Conservation (phyloP, 192 early-diverging fungal genomes). For the Geosiphon pyriformis region DNA sequence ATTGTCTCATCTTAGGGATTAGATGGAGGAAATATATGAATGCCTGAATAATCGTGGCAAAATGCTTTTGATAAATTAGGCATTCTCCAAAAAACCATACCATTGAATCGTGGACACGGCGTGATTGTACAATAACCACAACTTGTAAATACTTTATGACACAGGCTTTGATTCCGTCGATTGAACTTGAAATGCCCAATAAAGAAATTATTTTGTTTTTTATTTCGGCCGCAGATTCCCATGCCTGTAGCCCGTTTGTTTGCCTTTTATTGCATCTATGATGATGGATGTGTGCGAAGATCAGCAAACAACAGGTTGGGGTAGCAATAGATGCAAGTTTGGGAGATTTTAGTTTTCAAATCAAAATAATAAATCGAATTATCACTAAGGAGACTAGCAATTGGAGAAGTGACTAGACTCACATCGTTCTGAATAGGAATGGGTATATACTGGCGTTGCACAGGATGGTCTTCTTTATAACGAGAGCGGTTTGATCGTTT, state of each 20-base stretch:
- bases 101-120: slow-evolving; percentile 20
- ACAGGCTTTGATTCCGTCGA: slow-evolving; percentile 30
- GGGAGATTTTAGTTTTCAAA: slow-evolving; percentile 5
- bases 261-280: slow-evolving; percentile 33
- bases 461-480: slow-evolving; percentile 18
- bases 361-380: too few species aligned
- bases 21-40: background rate
- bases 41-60: background rate
- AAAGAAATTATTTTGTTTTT: slow-evolving; percentile 23
- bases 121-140: slow-evolving; percentile 30
- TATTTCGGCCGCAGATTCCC: slow-evolving; percentile 23
- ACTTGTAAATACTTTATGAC: slow-evolving; percentile 35
- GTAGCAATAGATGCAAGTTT: background rate
- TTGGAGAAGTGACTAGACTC: background rate
- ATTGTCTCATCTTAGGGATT: slow-evolving; percentile 11
- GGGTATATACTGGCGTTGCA: slow-evolving; percentile 13
- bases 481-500: background rate
- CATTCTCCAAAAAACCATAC: slow-evolving; percentile 19
- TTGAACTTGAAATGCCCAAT: slow-evolving; percentile 23
- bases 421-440: slow-evolving; percentile 20
- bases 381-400: background rate
- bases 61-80: too few species aligned
- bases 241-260: slow-evolving; percentile 28
- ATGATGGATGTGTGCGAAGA: too few species aligned
- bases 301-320: background rate